Conservation (phyloP, 148 eudicot species). For the Heliosperma pusillum region DNA sequence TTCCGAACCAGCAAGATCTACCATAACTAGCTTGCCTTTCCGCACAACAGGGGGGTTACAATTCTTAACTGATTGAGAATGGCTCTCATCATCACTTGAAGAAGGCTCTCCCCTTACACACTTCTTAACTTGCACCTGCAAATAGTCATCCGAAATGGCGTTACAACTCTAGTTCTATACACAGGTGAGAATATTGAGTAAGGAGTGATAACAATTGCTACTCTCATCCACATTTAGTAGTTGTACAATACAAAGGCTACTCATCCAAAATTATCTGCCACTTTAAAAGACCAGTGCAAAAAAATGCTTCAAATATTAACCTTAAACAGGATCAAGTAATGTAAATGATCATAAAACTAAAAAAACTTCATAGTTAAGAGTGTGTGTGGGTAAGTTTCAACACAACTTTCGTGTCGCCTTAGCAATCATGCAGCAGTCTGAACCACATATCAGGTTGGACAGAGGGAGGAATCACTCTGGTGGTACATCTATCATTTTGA, state of each 20-base stretch:
- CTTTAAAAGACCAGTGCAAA: not conserved
- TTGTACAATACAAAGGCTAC: not conserved
- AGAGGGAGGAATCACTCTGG: not conserved
- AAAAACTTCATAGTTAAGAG: too few species aligned
- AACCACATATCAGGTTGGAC: not conserved
- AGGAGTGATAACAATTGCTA: not conserved
- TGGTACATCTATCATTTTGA: too few species aligned
- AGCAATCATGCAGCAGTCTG: too few species aligned
- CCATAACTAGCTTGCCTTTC: conserved; percentile 90
- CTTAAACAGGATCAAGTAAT: not conserved
- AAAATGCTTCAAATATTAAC: not conserved
- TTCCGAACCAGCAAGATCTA: conserved; percentile 99
- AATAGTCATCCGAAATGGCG: not conserved
- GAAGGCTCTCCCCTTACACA: conserved; percentile 64
- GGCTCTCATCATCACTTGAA: conserved; percentile 55
- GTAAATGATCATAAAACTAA: too few species aligned
- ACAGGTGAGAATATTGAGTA: not conserved
- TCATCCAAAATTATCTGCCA: not conserved
- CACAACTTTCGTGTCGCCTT: too few species aligned
- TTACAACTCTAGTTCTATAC: not conserved
- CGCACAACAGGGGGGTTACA: conserved; percentile 71
- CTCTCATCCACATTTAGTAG: not conserved
- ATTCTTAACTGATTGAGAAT: conserved; percentile 47
- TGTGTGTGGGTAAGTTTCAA: too few species aligned
- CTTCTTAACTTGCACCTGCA: conserved; percentile 80